Percentiles rank a stretch among this genome's conserved stretches.
Conservation (phyloP, 495 filamentous ascomycete species). For the Penicillium goetzii region DNA sequence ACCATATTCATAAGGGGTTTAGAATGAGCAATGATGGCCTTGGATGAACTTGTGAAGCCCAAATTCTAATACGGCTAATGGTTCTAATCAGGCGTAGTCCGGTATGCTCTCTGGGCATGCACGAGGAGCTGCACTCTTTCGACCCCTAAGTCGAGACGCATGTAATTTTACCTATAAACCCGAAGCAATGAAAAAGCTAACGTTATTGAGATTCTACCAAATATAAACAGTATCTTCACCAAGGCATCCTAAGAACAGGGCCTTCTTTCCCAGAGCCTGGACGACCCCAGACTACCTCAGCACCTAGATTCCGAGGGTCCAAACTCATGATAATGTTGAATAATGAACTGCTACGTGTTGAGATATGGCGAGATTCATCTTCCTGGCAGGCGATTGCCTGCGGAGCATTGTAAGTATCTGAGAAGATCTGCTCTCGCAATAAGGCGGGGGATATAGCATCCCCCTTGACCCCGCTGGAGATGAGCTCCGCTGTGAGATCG, state of each 20-base stretch:
- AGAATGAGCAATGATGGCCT: no score
- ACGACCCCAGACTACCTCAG: constrained; percentile 40
- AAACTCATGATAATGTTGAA: constrained; percentile 49
- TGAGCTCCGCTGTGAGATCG: constrained; percentile 42
- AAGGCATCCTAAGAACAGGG: constrained; percentile 37
- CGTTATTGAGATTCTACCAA: no score
- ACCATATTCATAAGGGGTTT: no score
- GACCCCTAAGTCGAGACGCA: neutral
- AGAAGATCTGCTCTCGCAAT: constrained; percentile 38
- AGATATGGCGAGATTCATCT: constrained; percentile 26
- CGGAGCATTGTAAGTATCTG: constrained; percentile 40
- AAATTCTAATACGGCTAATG: no score
- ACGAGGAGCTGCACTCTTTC: no score
- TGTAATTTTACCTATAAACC: no score
- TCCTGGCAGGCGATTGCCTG: constrained; percentile 40
- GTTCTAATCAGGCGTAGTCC: no score
- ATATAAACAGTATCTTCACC: constrained; percentile 7
- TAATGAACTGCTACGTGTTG: constrained; percentile 29
- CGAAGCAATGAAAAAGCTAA: no score
- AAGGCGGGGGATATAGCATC: constrained; percentile 28
- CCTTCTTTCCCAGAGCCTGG: constrained; percentile 37
- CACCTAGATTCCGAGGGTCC: constrained; percentile 26
- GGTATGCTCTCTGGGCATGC: no score
- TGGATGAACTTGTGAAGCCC: no score
- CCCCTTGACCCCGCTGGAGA: constrained; percentile 25